Conservation (phyloP, 208 protist genomes). For the Trichomonas gallinae region DNA sequence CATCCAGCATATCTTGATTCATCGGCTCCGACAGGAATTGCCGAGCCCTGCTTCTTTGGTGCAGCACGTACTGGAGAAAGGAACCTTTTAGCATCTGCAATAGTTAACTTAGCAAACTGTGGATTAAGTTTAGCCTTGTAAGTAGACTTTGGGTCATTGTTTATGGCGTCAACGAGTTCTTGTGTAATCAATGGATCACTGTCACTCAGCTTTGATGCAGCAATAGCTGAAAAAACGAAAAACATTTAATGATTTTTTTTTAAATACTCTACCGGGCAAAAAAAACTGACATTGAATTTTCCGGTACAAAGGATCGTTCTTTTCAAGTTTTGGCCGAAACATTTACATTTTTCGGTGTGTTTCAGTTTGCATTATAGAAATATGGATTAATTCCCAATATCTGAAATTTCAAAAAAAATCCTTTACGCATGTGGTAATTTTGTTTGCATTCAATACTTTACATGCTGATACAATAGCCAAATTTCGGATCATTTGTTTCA, state of each 20-base stretch:
- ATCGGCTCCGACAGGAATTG: neutral
- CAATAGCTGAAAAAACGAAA: neutral
- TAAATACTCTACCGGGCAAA: neutral
- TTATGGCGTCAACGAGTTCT: neutral
- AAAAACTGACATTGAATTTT: no score
- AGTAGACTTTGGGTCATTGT: neutral
- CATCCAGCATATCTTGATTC: neutral
- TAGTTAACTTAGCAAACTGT: neutral
- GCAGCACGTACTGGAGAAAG: neutral
- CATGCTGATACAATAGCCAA: no score
- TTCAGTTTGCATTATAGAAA: no score
- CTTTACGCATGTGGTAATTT: no score
- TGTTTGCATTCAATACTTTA: no score
- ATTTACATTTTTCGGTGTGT: no score
- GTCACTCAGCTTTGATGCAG: neutral
- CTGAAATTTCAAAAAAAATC: no score
- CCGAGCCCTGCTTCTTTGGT: neutral
- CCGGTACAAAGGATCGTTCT: no score
- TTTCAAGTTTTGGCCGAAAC: no score
- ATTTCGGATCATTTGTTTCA: no score
- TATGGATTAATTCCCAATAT: no score
- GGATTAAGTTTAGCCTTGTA: neutral
- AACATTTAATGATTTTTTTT: neutral
- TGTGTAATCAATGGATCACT: neutral
- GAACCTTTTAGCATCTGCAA: neutral